Percentiles rank a stretch among this genome's conserved stretches.
Conservation (phyloP, 139 green algal species). For the Coccomyxa sp. region DNA sequence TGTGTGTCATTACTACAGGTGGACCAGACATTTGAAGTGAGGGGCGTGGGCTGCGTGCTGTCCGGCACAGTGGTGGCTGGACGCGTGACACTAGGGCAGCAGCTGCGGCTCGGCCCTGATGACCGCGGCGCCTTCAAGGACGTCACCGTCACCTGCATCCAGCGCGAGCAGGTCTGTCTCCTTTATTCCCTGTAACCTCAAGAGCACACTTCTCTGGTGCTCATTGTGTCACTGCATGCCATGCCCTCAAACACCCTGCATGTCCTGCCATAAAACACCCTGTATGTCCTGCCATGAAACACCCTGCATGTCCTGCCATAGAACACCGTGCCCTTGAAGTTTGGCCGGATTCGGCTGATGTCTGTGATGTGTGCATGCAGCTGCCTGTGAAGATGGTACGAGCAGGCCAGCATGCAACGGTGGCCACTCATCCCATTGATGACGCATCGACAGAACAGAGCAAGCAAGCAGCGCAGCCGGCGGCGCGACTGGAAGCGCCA, state of each 20-base stretch:
- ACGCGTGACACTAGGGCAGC: constrained; percentile 44
- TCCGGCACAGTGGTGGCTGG: constrained; percentile 67
- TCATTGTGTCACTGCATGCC: no score
- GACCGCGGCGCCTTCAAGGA: constrained; percentile 48
- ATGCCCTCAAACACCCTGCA: no score
- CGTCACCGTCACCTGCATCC: constrained; percentile 59
- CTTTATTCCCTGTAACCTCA: background rate
- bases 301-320: no score
- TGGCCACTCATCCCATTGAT: constrained; percentile 17
- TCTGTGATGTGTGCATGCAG: constrained; percentile 9
- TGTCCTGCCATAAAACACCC: no score
- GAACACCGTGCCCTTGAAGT: no score
- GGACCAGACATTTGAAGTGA: constrained; percentile 67
- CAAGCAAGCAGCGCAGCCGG: no score
- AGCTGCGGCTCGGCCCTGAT: constrained; percentile 62
- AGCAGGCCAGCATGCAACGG: constrained; percentile 59
- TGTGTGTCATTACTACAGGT: constrained; percentile 50
- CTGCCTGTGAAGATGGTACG: constrained; percentile 51
- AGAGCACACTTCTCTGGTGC: background rate
- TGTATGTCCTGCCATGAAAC: no score
- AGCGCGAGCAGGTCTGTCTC: constrained; percentile 51
- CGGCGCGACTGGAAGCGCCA: background rate
- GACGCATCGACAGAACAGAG: no score
- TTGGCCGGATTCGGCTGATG: no score
- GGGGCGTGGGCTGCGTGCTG: constrained; percentile 67